Evolutionary conservation across 768 basidiomycete species (phyloP), one percentile per base, ranked within the genome.

Genomic region (Pulveroboletus ravenelii): DNA sequence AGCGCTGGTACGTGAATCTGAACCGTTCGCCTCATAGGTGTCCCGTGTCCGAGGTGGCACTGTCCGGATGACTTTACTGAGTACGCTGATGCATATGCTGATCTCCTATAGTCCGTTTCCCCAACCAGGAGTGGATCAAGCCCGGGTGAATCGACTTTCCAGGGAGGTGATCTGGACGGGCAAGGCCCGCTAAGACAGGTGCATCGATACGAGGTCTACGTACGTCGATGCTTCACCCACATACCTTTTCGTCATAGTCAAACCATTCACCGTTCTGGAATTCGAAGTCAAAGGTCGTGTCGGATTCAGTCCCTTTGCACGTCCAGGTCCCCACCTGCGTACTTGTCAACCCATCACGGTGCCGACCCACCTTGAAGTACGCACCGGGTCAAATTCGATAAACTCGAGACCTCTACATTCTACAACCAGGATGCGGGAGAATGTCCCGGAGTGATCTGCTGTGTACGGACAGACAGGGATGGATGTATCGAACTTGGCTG

Each of bases 331-430:
- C 92, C 40, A 35, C 56, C 89, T 93, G 53, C 9, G 31, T 31
- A n/a, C 12, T 34, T 48, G 36, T 57, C 6, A 47, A 54, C 34
- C 17, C 12, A 1, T 49, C 10, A 18, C 23, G 29, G 4, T 17
- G 14, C 17, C 32, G 38, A 31, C 32, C 25, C 3, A 23, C 36
- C 29, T n/a, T 36, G 41, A 44, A 34, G 23, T 18, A 59, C 76
- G 45, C 62, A 89, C 90, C 60, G 87, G 87, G 64, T 91, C 82
- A 64, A 94, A 94, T 5, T 69, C 80, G 7, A 73, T 74, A 54
- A 94, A 88, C 63, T 95, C 92, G 15, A 94, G 76, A 5, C 92
- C 93, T 23, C 92, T 78, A 62, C 92, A 95, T 58, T 95, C 92
- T 36, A 95, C 71, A 3, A 77, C 76, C 7, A 92, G 68, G 27